phyloP scores from a whole-genome alignment of 2,329 filamentous ascomycete genomes.

The Pseudocercospora pini-densiflorae region DNA sequence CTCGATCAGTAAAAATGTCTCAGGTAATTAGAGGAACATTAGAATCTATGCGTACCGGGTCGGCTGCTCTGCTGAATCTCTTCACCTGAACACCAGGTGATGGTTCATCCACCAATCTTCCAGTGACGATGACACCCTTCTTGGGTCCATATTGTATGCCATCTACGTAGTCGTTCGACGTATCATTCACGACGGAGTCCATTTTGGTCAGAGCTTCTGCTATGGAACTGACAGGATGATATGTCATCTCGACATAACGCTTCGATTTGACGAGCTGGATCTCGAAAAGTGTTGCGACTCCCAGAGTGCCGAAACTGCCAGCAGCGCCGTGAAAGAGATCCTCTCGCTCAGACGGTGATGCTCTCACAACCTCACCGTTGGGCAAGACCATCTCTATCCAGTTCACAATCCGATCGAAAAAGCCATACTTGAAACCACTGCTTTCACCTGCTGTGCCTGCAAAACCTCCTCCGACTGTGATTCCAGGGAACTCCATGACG shows the following conservation, averaged over 20 bases:
- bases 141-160: slow-evolving; percentile 54
- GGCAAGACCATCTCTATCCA: slow-evolving; percentile 68
- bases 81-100: slow-evolving; percentile 41
- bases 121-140: slow-evolving; percentile 50
- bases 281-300: slow-evolving; percentile 65
- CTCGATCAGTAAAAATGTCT: neutral
- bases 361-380: slow-evolving; percentile 52
- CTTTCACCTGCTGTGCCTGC: slow-evolving; percentile 70
- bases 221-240: slow-evolving; percentile 49
- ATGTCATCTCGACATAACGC: slow-evolving; percentile 55
- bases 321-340: slow-evolving; percentile 70
- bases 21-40: neutral
- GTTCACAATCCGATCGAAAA: slow-evolving; percentile 67
- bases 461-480: slow-evolving; percentile 68
- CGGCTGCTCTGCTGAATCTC: slow-evolving; percentile 61
- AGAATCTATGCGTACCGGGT: slow-evolving; percentile 49
- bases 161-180: slow-evolving; percentile 67
- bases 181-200: slow-evolving; percentile 42
- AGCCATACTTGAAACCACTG: slow-evolving; percentile 67
- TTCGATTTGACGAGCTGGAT: slow-evolving; percentile 53
- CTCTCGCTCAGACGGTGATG: slow-evolving; percentile 53
- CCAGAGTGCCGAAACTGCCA: slow-evolving; percentile 68
- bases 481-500: slow-evolving; percentile 74
- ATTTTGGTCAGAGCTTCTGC: slow-evolving; percentile 48
- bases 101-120: slow-evolving; percentile 37